A percentile compares a stretch with the other conserved stretches of the same genome.
Evolutionary conservation across 1,284 basidiomycete genomes (phyloP).

Genomic region (Phellinidium pouzarii): DNA sequence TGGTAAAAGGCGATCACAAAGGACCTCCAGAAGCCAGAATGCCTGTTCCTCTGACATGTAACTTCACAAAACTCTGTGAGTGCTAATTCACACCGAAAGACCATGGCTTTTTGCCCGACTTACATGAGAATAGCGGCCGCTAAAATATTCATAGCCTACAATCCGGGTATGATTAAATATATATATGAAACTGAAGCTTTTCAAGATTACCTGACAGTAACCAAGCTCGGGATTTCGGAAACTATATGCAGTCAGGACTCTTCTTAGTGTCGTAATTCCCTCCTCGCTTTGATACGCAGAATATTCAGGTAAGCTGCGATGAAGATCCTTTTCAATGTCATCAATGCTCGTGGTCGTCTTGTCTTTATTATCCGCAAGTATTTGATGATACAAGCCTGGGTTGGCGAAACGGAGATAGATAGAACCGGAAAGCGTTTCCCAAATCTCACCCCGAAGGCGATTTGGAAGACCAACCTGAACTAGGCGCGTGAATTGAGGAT

Average conservation of each 20-base stretch:
- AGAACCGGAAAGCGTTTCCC: conserved; percentile 96
- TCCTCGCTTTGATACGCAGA: conserved; percentile 88
- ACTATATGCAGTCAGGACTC: conserved; percentile 94
- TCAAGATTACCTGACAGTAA: conserved; percentile 60
- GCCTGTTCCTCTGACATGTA: conserved; percentile 99
- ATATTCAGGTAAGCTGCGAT: conserved; percentile 91
- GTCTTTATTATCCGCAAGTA: conserved; percentile 78
- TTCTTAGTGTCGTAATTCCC: conserved; percentile 77
- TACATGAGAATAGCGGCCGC: conserved; percentile 88
- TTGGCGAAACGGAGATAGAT: conserved; percentile 87
- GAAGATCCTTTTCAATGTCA: conserved; percentile 98
- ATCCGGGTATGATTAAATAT: conserved; percentile 7
- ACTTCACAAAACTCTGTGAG: conserved; percentile 36
- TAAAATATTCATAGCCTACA: conserved; percentile 90
- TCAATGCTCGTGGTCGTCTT: conserved; percentile 87
- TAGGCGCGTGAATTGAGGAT: conserved; percentile 93
- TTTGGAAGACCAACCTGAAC: conserved; percentile 97
- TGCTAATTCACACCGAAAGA: neutral
- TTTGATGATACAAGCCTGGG: conserved; percentile 77
- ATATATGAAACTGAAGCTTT: neutral
- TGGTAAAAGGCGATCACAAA: conserved; percentile 91
- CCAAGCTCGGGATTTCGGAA: conserved; percentile 95
- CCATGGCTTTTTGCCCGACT: conserved; percentile 24
- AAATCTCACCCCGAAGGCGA: conserved; percentile 92
- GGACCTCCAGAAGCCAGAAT: conserved; percentile 94